phyloP scores from a whole-genome alignment of 192 early-diverging fungal species.

The Backusella psychrophila region DNA sequence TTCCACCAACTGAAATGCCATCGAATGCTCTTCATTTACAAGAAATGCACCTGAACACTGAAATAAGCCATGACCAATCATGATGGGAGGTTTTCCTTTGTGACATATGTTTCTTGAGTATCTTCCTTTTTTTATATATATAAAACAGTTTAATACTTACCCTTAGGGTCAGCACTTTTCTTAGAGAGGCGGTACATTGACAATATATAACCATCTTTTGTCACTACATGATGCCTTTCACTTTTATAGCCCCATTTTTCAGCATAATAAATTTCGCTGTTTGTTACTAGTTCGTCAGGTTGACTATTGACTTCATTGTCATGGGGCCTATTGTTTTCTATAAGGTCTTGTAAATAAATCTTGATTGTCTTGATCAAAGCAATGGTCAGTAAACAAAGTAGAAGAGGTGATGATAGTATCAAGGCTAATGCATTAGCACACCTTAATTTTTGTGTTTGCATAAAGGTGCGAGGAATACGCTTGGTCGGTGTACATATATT shows the following conservation, averaged over 20 bases:
- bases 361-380: not conserved
- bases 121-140: not conserved
- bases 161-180: not conserved
- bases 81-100: conserved; percentile 69
- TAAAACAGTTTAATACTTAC: not conserved
- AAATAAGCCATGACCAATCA: conserved; percentile 94
- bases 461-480: not conserved
- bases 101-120: not conserved
- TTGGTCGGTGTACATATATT: not conserved
- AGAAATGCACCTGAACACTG: conserved; percentile 91
- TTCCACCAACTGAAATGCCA: conserved; percentile 86
- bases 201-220: conserved; percentile 26
- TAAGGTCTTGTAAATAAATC: not conserved
- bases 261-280: conserved; percentile 25
- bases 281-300: conserved; percentile 17
- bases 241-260: conserved; percentile 28
- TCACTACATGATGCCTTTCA: conserved; percentile 7
- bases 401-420: not conserved
- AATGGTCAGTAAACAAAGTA: not conserved
- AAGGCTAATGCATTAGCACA: not conserved
- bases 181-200: conserved; percentile 13
- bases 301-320: not conserved
- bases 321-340: not conserved
- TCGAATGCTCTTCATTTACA: conserved; percentile 67
- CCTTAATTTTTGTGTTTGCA: not conserved